Evolutionary conservation across 2,329 filamentous ascomycete species (phyloP).

Genomic region (Xylariaceae sp.): DNA sequence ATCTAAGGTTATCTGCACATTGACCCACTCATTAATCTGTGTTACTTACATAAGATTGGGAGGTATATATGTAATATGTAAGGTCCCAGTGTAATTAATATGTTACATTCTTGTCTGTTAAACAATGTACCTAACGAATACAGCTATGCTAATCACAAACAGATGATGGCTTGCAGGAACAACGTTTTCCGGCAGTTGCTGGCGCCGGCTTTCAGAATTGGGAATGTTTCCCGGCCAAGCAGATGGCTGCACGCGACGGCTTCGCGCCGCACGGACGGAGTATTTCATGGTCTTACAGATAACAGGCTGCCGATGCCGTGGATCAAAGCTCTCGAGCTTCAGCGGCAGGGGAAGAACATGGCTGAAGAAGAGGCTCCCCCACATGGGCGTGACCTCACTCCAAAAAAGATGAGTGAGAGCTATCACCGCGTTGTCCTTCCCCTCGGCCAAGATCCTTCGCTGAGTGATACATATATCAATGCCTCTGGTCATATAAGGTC

Average conservation of each 20-base stretch:
- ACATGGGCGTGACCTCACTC: slow-evolving; percentile 58
- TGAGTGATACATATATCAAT: slow-evolving; percentile 78
- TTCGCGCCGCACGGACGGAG: slow-evolving; percentile 38
- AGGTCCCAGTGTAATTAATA: too few species aligned
- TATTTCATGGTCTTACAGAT: slow-evolving; percentile 42
- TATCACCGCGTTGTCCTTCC: slow-evolving; percentile 71
- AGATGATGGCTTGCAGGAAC: slow-evolving; percentile 22
- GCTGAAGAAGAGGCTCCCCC: slow-evolving; percentile 28
- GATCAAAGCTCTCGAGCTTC: slow-evolving; percentile 66
- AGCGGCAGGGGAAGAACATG: slow-evolving; percentile 46
- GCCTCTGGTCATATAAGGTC: slow-evolving; percentile 72
- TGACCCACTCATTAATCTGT: too few species aligned
- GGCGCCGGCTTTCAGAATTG: slow-evolving; percentile 8
- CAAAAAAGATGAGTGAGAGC: slow-evolving; percentile 72
- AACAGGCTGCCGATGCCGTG: slow-evolving; percentile 56
- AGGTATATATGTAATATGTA: too few species aligned
- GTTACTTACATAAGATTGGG: too few species aligned
- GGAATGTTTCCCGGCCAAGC: not conserved
- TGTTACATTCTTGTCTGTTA: not conserved
- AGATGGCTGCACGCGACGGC: slow-evolving; percentile 31
- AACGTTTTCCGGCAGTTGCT: slow-evolving; percentile 20
- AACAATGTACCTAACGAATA: not conserved
- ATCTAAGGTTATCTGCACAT: too few species aligned
- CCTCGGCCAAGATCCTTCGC: slow-evolving; percentile 73
- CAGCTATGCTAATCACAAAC: not conserved